Evolutionary conservation across 129 eudicot genomes (phyloP), one percentile per base, ranked within the genome.

Genomic region (Flaveria trinervia): DNA sequence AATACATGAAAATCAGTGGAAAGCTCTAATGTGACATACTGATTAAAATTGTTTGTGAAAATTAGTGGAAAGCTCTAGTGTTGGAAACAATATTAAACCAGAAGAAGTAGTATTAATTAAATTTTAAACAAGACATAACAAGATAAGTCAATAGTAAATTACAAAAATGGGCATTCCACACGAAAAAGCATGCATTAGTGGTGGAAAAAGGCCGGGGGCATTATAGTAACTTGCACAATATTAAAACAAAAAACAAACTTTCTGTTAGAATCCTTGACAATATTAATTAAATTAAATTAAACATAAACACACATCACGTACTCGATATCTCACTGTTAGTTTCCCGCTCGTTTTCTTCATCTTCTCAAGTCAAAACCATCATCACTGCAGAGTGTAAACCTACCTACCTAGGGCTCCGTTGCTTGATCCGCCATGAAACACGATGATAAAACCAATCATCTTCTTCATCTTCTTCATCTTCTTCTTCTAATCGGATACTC

Each of bases 401-500:
- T 75, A n/a, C 75, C 75, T 75, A 62, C 33, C 79, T 62, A 74
- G 70, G 70, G 70, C 48, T 74, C 14, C 0, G 1, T 16, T 39
- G 75, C 46, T 77, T 16, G 25, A 54, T 79, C 73, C 73, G 72
- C 77, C 77, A 79, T 79, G 83, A 68, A 79, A 72, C 43, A 45
- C 59, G 59, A 57, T 51, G 49, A 43, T 41, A 52, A 52, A 65
- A 15, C 73, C 16, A 70, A 59, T 22, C 15, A 28, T 65, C 68
- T 71, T 69, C 75, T 60, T 54, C 15, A 28, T 65, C 68, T 71
- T 69, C 75, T 60, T 54, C 68, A 64, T 64, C 46, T 61, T 64
- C 33, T 61, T 54, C 68, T 72, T 65, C 56, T 72, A 79, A n/a
- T 79, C 64, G 83, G 72, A 39, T 79, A 25, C 15, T 72, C 22